Conservation (phyloP, 176 grass and related monocot species). For the Eragrostis nindensis region DNA sequence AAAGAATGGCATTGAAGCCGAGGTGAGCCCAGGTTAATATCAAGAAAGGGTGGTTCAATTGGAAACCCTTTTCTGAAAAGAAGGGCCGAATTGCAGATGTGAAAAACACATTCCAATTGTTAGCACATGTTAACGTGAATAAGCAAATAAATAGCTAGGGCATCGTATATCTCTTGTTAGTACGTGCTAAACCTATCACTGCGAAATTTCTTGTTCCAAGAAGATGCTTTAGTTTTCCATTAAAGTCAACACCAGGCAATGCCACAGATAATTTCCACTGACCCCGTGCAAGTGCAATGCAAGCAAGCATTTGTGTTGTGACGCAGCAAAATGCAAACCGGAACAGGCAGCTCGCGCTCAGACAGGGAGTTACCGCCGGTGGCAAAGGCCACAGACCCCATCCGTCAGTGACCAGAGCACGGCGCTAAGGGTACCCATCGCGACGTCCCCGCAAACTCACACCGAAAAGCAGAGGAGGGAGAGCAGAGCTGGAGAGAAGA, state of each 20-base stretch:
- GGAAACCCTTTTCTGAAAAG: no score
- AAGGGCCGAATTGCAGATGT: no score
- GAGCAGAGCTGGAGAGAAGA: slow-evolving; percentile 23
- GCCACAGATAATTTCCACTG: neutral
- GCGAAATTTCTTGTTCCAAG: neutral
- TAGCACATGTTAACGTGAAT: no score
- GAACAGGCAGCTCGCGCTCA: neutral
- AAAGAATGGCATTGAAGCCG: no score
- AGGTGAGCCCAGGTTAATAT: no score
- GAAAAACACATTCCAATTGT: no score
- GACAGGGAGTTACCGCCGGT: slow-evolving; percentile 10
- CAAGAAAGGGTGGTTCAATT: no score
- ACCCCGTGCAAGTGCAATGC: neutral
- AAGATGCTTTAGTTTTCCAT: neutral
- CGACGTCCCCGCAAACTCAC: slow-evolving; percentile 19
- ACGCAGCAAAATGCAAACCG: slow-evolving; percentile 15
- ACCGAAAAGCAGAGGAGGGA: neutral
- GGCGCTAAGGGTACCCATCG: slow-evolving; percentile 44
- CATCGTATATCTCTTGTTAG: no score
- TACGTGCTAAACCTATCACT: no score
- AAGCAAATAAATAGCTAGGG: no score
- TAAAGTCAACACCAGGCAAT: neutral
- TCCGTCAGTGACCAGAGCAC: neutral
- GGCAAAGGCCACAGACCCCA: slow-evolving; percentile 16
- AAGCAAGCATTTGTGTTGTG: neutral